Evolutionary conservation across 805 yeast genomes (phyloP), one percentile per base, ranked within the genome.

Genomic region (Candida loeiensis): DNA sequence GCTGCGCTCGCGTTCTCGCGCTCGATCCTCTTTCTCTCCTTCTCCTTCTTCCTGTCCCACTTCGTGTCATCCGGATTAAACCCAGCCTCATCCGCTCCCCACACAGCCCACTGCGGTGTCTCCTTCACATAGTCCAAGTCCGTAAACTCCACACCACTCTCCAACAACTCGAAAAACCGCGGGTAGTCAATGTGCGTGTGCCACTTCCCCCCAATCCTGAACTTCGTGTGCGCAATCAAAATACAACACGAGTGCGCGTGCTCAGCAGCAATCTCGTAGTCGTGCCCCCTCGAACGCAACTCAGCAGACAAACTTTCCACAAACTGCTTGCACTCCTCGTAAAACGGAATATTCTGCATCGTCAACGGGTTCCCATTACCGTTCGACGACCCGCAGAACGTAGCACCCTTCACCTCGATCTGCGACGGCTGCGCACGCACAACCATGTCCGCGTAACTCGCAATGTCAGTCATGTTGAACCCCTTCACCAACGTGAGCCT

Each of bases 191-290:
- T 89, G 58, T 89, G 96, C 1, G 97, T 89, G 59, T 78, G 74
- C 97, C 97, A 89, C 48, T 73, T 77, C 24, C 75, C 82, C 55
- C 83, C 62, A 43, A 80, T 79, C 46, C 77, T 70, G 70, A 88
- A 89, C 53, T 80, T 78, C 28, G 69, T 70, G 48, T 82, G 83
- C 0, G 95, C 96, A 51, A 90, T 77, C 48, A 89, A 69, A 14
- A 90, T 83, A 66, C 96, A 90, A 64, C 96, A 90, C 2, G 95
- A 84, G 58, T 89, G 97, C 0, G 96, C 95, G 59, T 89, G 97
- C 60, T 90, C 96, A 0, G 96, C 95, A 8, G 96, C 96, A 43
- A 89, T 69, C 34, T 80, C 95, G 55, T 90, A 89, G 19, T 71
- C 73, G 21, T 83, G 68, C 1, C 89, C 89, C 50, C 95, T 74